Conservation (phyloP, 106 monocot genomes). For the Dioscorea zingiberensis region DNA sequence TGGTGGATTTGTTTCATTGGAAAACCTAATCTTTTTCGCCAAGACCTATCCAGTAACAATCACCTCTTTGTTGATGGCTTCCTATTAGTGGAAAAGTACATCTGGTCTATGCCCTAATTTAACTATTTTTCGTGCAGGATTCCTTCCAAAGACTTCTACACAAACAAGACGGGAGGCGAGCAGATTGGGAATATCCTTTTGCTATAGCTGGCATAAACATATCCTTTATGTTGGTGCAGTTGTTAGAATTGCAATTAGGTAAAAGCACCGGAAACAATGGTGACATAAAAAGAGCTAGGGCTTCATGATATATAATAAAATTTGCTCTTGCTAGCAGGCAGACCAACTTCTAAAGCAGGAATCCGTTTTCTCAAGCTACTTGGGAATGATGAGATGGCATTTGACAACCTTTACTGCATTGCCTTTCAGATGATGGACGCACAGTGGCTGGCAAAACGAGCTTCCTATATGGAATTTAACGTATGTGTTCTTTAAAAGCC, state of each 20-base stretch:
- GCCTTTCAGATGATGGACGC: conserved; percentile 78
- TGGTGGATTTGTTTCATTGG: conserved; percentile 82
- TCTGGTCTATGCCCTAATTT: not conserved
- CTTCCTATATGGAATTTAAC: conserved; percentile 93
- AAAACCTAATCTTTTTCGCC: conserved; percentile 91
- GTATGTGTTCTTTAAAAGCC: conserved; percentile 13
- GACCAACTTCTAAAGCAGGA: conserved; percentile 36
- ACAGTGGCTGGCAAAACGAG: conserved; percentile 75
- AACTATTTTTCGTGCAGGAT: conserved; percentile 24
- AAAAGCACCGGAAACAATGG: not conserved
- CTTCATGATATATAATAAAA: not conserved
- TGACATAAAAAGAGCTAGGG: not conserved
- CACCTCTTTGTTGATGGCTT: not conserved
- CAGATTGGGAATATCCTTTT: conserved; percentile 86
- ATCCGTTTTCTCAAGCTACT: conserved; percentile 48
- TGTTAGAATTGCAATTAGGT: conserved; percentile 73
- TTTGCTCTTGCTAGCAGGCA: conserved; percentile 22
- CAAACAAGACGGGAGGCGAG: conserved; percentile 50
- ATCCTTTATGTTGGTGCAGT: conserved; percentile 60
- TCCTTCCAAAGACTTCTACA: conserved; percentile 59
- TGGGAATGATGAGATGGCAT: conserved; percentile 63
- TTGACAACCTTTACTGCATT: conserved; percentile 80
- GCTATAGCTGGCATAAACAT: conserved; percentile 71
- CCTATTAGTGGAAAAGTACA: not conserved
- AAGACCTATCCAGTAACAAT: conserved; percentile 68